A percentile compares a stretch with the other conserved stretches of the same genome.
Evolutionary conservation across 2,329 filamentous ascomycete species (phyloP).

Genomic region (Pseudogymnoascus sp.): DNA sequence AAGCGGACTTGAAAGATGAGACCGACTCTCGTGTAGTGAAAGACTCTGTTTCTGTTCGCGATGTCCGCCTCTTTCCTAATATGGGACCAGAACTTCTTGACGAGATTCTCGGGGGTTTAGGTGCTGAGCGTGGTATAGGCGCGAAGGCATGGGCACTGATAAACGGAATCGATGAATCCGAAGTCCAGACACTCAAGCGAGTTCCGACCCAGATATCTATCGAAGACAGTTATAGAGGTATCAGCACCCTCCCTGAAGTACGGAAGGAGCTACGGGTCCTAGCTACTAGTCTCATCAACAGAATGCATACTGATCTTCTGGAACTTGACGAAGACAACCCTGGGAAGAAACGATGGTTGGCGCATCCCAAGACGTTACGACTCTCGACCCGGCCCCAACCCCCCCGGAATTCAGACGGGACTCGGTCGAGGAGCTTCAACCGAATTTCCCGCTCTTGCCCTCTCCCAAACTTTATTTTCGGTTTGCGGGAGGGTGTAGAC

Average conservation of each 20-base stretch:
- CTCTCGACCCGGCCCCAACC: constrained; percentile 64
- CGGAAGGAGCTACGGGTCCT: constrained; percentile 61
- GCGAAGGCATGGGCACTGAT: constrained; percentile 67
- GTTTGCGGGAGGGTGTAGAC: constrained; percentile 48
- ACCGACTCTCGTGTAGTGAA: constrained; percentile 39
- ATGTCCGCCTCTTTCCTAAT: constrained; percentile 53
- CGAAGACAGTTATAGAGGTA: constrained; percentile 77
- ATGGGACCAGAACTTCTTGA: constrained; percentile 61
- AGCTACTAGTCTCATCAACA: constrained; percentile 59
- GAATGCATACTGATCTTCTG: constrained; percentile 72
- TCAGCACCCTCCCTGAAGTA: constrained; percentile 58
- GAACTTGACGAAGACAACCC: constrained; percentile 28
- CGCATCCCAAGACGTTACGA: constrained; percentile 71
- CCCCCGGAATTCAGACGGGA: constrained; percentile 43
- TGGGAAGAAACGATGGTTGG: constrained; percentile 54
- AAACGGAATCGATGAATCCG: constrained; percentile 68
- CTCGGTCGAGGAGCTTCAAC: constrained; percentile 50
- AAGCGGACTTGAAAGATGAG: constrained; percentile 29
- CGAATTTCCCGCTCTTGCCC: constrained; percentile 69
- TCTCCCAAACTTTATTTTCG: constrained; percentile 68
- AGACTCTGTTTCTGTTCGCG: constrained; percentile 53
- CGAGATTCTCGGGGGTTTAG: constrained; percentile 59
- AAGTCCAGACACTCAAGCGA: constrained; percentile 63
- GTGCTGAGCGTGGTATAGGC: constrained; percentile 64
- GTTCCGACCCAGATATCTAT: constrained; percentile 87